Conservation (phyloP, 2,329 filamentous ascomycete genomes). For the Dothistroma septosporum region DNA sequence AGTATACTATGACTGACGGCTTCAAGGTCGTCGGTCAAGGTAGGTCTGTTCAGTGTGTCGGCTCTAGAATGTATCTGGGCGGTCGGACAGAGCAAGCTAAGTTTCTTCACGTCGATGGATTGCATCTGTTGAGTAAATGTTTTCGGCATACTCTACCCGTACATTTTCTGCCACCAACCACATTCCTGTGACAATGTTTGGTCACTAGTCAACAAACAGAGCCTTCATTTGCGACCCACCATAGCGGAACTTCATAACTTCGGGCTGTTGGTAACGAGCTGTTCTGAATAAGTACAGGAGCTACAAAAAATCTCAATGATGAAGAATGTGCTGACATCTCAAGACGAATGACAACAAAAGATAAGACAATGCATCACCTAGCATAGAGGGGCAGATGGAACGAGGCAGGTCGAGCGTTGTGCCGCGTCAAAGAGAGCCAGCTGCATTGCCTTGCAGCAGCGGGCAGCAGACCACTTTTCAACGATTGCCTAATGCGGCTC, state of each 20-base stretch:
- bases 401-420: neutral
- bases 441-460: neutral
- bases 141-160: conserved; percentile 62
- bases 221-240: neutral
- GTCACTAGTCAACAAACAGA: neutral
- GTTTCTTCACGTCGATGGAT: conserved; percentile 43
- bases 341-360: neutral
- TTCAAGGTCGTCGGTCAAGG: conserved; percentile 44
- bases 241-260: conserved; percentile 8
- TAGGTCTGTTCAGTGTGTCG: conserved; percentile 37
- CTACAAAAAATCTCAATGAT: neutral
- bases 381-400: neutral
- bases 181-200: conserved; percentile 45
- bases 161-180: conserved; percentile 61
- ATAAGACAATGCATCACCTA: neutral
- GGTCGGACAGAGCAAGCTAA: conserved; percentile 57
- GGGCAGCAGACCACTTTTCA: neutral
- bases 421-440: neutral
- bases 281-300: neutral
- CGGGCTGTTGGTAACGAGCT: neutral
- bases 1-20: conserved; percentile 57
- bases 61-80: conserved; percentile 52
- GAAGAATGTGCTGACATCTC: neutral
- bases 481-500: neutral
- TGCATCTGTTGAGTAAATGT: conserved; percentile 54